A percentile compares a stretch with the other conserved stretches of the same genome.
Conservation (phyloP, 306 rosid genomes). For the Sechiopsis laciniata region DNA sequence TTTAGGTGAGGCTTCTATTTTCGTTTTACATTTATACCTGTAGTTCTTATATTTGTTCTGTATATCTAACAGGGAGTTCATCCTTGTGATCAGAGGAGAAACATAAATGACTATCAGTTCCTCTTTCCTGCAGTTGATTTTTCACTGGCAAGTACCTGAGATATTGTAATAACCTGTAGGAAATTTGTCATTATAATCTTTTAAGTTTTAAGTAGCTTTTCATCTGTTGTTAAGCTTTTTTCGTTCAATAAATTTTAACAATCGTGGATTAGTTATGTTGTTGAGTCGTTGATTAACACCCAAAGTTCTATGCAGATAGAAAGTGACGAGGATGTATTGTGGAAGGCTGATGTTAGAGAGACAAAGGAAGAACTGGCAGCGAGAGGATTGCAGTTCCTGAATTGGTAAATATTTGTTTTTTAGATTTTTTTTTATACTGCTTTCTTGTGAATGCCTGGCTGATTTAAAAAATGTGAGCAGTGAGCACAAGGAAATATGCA, state of each 20-base stretch:
- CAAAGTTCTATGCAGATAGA: conserved; percentile 53
- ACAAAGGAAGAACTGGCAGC: conserved; percentile 72
- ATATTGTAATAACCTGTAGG: neutral
- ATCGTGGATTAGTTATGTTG: conserved; percentile 7
- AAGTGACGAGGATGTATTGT: conserved; percentile 61
- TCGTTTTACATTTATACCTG: neutral
- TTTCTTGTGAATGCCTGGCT: conserved; percentile 7
- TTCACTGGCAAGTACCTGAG: conserved; percentile 36
- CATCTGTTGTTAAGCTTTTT: conserved; percentile 25
- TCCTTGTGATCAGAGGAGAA: conserved; percentile 42
- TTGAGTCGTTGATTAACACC: neutral
- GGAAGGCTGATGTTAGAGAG: conserved; percentile 78
- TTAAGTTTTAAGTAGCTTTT: conserved; percentile 29
- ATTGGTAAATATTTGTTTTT: conserved; percentile 47
- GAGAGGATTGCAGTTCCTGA: conserved; percentile 67
- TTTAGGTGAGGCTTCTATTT: neutral
- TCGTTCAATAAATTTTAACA: neutral
- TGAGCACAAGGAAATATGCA: neutral
- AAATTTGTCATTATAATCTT: conserved; percentile 19
- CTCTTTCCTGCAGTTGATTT: conserved; percentile 42
- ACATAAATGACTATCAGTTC: conserved; percentile 34
- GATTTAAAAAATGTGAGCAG: neutral
- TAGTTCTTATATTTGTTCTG: conserved; percentile 13
- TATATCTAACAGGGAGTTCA: conserved; percentile 39
- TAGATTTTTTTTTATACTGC: conserved; percentile 16